Percentiles rank a stretch among this genome's conserved stretches.
Evolutionary conservation across 2,329 filamentous ascomycete genomes (phyloP).

Genomic region (Penicillium expansum): DNA sequence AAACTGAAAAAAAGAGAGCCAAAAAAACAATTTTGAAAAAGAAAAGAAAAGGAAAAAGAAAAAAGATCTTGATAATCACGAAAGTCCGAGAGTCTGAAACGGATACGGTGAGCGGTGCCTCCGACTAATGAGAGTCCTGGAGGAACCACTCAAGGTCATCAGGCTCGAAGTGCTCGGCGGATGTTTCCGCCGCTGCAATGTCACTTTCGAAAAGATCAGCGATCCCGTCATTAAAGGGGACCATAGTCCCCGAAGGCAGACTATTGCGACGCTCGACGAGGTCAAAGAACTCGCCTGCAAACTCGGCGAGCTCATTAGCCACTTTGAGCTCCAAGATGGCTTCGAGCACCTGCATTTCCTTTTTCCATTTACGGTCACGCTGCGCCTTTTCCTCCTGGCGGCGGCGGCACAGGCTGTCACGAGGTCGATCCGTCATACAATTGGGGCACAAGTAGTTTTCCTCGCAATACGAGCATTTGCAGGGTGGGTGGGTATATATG

Average conservation of each 20-base stretch:
- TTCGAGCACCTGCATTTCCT: constrained; percentile 41
- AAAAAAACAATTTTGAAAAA: background rate
- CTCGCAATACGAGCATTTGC: constrained; percentile 45
- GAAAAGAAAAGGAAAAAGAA: too few relatives aligned
- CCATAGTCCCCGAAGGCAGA: background rate
- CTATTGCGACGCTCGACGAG: constrained; percentile 22
- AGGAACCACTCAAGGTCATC: constrained; percentile 10
- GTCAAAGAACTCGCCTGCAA: constrained; percentile 42
- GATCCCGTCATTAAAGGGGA: constrained; percentile 2
- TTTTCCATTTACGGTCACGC: constrained; percentile 41
- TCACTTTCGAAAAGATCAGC: constrained; percentile 7
- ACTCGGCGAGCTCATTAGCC: constrained; percentile 44
- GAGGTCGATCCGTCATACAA: constrained; percentile 40
- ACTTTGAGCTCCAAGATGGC: constrained; percentile 41
- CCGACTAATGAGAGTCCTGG: constrained; percentile 16
- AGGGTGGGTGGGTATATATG: constrained; percentile 39
- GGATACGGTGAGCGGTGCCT: background rate
- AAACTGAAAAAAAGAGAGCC: background rate
- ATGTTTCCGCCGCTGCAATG: constrained; percentile 2
- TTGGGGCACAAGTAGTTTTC: constrained; percentile 46
- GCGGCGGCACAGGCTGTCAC: constrained; percentile 41
- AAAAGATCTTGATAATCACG: background rate
- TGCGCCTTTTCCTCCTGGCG: constrained; percentile 39
- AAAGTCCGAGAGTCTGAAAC: background rate
- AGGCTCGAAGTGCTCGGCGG: constrained; percentile 10